Base-by-base conservation (phyloP, 1,284 basidiomycete species). In the Heterobasidion occidentale region DNA sequence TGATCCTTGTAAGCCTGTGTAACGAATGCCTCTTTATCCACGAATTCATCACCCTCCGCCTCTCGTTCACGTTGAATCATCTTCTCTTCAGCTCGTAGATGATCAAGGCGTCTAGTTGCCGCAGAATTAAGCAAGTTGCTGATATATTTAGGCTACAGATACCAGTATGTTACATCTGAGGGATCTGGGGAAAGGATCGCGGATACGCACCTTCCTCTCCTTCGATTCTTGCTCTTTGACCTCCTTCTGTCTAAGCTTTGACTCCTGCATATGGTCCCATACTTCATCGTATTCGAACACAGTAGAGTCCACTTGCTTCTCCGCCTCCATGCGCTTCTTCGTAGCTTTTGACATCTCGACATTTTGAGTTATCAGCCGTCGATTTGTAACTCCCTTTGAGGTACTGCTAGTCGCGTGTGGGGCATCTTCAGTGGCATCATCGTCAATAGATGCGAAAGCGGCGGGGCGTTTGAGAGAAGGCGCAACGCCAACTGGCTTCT, bases 1-100 rank as follows among this genome's bases (percentile, higher is more conserved):
- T 99, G 97, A 60, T 92, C 89, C 71, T 94, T 94, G 74, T 99
- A 99, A 38, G 94, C 94, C 65, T 94, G 92, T 1, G 97, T 99
- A 48, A 99, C 95, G 65, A 98, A 99, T 20, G 87, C 81, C 60
- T 99, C 97, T 75, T 96, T 99, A 74, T 93, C 96, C 51, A 79
- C 81, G 70, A 94, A 99, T 69, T 95, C 85, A 61, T 96, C 94
- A 0, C 97, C 97, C 72, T 99, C 97, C 27, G 81, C 75, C 68
- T 95, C 92, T 19, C 97, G 82, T 69, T 99, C 96, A 51, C 84
- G 81, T 70, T 96, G 91, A 64, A 98, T 89, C 88, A 95, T 92
- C 77, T 98, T 98, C 73, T 99, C 94, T 71, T 99, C 96, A 0
- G 97, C 97, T 56, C 95, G 80, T n/a, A 98, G 71, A 63, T 92